Base-by-base conservation (phyloP, 2,329 filamentous ascomycete genomes). In the Alternaria hordeiaustralica region DNA sequence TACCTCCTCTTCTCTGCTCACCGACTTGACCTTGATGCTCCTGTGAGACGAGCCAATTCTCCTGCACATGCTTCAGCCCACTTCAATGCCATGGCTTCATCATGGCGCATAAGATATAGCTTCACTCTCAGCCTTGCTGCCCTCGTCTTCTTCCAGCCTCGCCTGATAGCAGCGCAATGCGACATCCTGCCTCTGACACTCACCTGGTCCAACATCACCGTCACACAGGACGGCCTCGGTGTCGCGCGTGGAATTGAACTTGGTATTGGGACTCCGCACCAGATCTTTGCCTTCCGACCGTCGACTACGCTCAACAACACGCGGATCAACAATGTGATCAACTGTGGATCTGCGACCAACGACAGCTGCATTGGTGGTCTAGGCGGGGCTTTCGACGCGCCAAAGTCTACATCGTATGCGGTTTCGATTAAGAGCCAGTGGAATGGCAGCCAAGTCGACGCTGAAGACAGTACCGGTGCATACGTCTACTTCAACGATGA, bases 271-370 rank as follows among this genome's bases (percentile, higher is more conserved):
- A 49, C 60, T 15, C 63, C 63, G 21, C 47, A 65, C 30, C 63
- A 65, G 33, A 63, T 65, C 12, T 65, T 65, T 28, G 53, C 63
- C n/a, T 65, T 65, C 30, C 54, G 63, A 9, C 59, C 63, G 12
- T 43, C 63, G 13, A 62, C 63, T n/a, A 63, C 63, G 18, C 55
- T 65, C 15, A 65, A 65, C 28, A 65, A 65, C 13, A 65, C 63
- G 18, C 53, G 63, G 6, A 59, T 65, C n/a, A 65, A 65, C 23
- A 65, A 65, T 23, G 55, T 65, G 6, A 21, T 54, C 7, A 55
- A 55, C 6, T 65, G 63, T 15, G 55, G 36, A 21, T 63, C 63
- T 15, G 63, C 63, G 15, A 33, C 12, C 20, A 64, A 64, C 20
- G 47, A 64, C 21, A 61, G 50, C 45, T 64, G 61, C 21, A 45